These are phyloP conservation scores for Exophiala calicioides DNA, from an alignment of 2,329 filamentous ascomycete genomes.

Conservation along the genomic window DNA sequence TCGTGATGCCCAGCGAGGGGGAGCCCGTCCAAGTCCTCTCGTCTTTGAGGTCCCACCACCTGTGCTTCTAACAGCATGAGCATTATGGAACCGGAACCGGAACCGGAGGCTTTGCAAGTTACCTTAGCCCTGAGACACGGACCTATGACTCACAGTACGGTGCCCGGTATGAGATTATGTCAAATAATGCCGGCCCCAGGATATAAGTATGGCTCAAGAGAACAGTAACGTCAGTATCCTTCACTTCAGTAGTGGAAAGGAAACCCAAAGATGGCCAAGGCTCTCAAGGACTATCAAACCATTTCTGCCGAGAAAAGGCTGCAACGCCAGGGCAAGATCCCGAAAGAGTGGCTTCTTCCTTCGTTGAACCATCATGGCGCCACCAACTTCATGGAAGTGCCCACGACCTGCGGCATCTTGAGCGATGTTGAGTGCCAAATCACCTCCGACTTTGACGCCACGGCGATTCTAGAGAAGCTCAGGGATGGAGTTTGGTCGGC, in stretches of 20 bases:
- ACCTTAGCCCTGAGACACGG: not conserved
- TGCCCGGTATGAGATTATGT: not conserved
- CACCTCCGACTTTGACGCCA: constrained; percentile 50
- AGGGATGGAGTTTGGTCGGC: constrained; percentile 16
- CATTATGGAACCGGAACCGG: constrained; percentile 7
- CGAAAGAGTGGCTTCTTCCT: constrained; percentile 34
- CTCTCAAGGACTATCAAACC: constrained; percentile 9
- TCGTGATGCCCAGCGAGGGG: not conserved
- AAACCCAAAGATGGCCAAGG: too few relatives aligned
- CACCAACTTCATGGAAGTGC: constrained; percentile 38
- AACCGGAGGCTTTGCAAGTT: constrained; percentile 8
- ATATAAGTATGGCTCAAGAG: constrained; percentile 16
- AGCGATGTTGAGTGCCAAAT: constrained; percentile 47
- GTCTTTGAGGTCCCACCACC: not conserved
- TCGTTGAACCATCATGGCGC: constrained; percentile 13
- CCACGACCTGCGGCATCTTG: constrained; percentile 47
- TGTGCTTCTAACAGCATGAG: not conserved
- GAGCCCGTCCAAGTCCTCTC: not conserved
- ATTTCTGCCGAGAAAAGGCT: constrained; percentile 20
- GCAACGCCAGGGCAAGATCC: constrained; percentile 24
- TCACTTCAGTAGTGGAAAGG: too few relatives aligned
- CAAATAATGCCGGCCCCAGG: not conserved
- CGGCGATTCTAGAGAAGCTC: constrained; percentile 40
- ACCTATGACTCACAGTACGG: not conserved
- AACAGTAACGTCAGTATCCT: too few relatives aligned